Evolutionary conservation across 2,329 filamentous ascomycete species (phyloP).

Genomic region (Pseudopyrenochaeta lycopersici): DNA sequence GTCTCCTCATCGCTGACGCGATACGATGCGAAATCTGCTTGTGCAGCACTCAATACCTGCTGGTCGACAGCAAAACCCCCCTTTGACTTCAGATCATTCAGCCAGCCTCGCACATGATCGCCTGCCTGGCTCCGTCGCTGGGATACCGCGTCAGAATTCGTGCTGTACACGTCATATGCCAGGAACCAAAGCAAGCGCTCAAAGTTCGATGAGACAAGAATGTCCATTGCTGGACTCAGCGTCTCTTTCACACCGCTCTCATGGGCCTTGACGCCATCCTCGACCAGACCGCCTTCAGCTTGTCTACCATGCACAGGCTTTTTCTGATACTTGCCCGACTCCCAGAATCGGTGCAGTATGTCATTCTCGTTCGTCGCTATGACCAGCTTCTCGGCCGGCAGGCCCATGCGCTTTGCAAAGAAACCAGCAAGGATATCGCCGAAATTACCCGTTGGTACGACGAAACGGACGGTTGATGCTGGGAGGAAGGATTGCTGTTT

Average conservation of each 20-base stretch:
- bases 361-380: slow-evolving; percentile 98
- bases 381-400: slow-evolving; percentile 87
- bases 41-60: slow-evolving; percentile 75
- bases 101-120: slow-evolving; percentile 80
- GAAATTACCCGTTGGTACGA: slow-evolving; percentile 96
- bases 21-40: slow-evolving; percentile 82
- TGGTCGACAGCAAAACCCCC: slow-evolving; percentile 84
- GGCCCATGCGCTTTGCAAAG: slow-evolving; percentile 89
- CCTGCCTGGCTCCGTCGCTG: slow-evolving; percentile 64
- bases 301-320: slow-evolving; percentile 68
- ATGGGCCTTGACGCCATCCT: slow-evolving; percentile 69
- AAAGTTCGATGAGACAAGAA: slow-evolving; percentile 95
- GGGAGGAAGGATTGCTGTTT: slow-evolving; percentile 68
- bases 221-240: slow-evolving; percentile 95
- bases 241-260: slow-evolving; percentile 86
- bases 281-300: slow-evolving; percentile 63
- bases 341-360: slow-evolving; percentile 95
- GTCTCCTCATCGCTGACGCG: slow-evolving; percentile 66
- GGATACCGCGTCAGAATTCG: slow-evolving; percentile 51
- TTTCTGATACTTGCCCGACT: slow-evolving; percentile 89
- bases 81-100: slow-evolving; percentile 78
- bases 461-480: slow-evolving; percentile 75
- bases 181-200: slow-evolving; percentile 95
- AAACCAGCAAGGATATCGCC: slow-evolving; percentile 93
- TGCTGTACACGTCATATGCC: slow-evolving; percentile 64